Conservation (phyloP, 129 eudicot genomes). For the Scalesia atractyloides region DNA sequence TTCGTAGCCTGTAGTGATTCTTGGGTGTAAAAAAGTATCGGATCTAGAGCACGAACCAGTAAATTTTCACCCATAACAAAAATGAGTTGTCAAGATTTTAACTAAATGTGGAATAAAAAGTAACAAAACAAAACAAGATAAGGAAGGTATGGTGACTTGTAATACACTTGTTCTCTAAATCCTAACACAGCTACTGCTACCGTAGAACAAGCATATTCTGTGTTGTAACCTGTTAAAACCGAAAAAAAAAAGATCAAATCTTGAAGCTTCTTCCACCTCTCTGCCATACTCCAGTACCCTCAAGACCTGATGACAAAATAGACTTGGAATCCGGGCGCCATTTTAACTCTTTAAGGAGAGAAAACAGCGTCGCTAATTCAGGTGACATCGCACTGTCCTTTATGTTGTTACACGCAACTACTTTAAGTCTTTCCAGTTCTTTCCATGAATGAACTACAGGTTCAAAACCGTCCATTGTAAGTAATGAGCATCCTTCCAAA, state of each 20-base stretch:
- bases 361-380: constrained; percentile 72
- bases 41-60: background rate
- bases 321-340: constrained; percentile 96
- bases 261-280: constrained; percentile 83
- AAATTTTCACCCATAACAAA: background rate
- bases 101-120: constrained; percentile 7
- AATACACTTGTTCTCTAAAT: constrained; percentile 34
- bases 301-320: constrained; percentile 71
- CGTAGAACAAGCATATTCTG: constrained; percentile 29
- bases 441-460: constrained; percentile 79
- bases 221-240: constrained; percentile 4
- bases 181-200: constrained; percentile 20
- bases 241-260: constrained; percentile 18
- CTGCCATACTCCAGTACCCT: constrained; percentile 87
- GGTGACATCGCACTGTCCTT: constrained; percentile 80
- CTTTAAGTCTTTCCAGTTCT: constrained; percentile 76
- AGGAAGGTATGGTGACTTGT: constrained; percentile 13
- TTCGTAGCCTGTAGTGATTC: background rate
- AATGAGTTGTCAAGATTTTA: background rate
- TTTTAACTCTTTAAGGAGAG: constrained; percentile 77
- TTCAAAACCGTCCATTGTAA: constrained; percentile 81
- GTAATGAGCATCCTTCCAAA: constrained; percentile 88
- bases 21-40: background rate
- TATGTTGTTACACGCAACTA: constrained; percentile 80
- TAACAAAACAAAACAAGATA: constrained; percentile 25